Percentiles rank a stretch among this genome's conserved stretches.
Conservation (phyloP, 2,329 filamentous ascomycete genomes). For the Claviceps quebecensis region DNA sequence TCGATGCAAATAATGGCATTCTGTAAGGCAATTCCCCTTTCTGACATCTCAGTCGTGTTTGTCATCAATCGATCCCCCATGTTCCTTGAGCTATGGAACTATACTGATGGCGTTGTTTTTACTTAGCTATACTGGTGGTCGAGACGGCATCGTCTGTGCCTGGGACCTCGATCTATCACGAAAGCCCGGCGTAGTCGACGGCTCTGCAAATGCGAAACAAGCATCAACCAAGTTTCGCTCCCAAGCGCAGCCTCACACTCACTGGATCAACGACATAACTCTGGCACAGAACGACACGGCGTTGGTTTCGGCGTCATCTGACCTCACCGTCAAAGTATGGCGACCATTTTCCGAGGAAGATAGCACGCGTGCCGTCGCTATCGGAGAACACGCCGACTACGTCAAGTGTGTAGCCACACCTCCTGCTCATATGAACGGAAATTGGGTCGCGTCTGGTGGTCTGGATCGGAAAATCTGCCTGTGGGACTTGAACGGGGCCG, state of each 20-base stretch:
- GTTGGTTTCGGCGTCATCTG: constrained; percentile 82
- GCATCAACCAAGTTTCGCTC: constrained; percentile 43
- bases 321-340: constrained; percentile 88
- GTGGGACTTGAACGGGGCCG: constrained; percentile 83
- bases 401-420: constrained; percentile 87
- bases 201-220: constrained; percentile 16
- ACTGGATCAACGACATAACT: constrained; percentile 91
- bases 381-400: constrained; percentile 90
- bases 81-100: background rate
- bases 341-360: constrained; percentile 52
- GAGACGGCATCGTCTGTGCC: constrained; percentile 89
- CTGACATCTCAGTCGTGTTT: background rate
- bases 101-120: background rate
- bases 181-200: constrained; percentile 13
- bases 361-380: constrained; percentile 44
- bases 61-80: background rate
- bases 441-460: constrained; percentile 89
- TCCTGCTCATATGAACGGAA: constrained; percentile 39
- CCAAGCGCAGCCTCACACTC: constrained; percentile 65
- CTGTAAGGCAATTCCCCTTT: constrained; percentile 45
- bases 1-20: constrained; percentile 70
- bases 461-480: constrained; percentile 83
- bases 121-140: constrained; percentile 78
- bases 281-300: constrained; percentile 65
- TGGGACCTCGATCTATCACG: constrained; percentile 56